phyloP scores from a whole-genome alignment of 2,329 filamentous ascomycete species.

The Pestalotiopsis sp. region DNA sequence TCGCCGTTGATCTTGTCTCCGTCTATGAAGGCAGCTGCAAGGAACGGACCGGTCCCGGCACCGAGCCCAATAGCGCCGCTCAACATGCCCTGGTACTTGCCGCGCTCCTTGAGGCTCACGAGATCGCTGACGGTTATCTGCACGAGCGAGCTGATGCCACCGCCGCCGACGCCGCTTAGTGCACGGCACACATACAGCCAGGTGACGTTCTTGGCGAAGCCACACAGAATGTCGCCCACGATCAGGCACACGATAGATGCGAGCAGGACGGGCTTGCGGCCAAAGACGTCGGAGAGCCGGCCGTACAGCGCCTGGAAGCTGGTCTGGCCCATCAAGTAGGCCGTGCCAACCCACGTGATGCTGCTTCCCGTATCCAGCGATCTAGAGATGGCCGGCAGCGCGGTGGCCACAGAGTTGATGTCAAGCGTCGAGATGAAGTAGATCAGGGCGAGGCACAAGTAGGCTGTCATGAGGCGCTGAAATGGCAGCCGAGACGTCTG shows the following conservation, averaged over 20 bases:
- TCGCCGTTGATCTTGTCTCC: constrained; percentile 16
- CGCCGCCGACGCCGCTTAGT: constrained; percentile 31
- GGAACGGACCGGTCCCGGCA: constrained; percentile 27
- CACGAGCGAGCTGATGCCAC: constrained; percentile 31
- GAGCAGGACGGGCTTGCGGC: constrained; percentile 10
- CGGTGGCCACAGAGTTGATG: constrained; percentile 23
- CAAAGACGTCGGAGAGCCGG: constrained; percentile 14
- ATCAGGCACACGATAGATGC: constrained; percentile 9
- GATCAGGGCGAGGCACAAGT: constrained; percentile 20
- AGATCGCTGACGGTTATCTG: constrained; percentile 40
- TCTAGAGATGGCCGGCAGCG: constrained; percentile 8
- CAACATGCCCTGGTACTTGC: constrained; percentile 37
- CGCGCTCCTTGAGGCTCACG: constrained; percentile 35
- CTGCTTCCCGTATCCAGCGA: constrained; percentile 2
- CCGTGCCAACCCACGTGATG: constrained; percentile 10
- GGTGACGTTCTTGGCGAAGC: constrained; percentile 25
- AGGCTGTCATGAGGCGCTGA: constrained; percentile 19
- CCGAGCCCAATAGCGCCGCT: constrained; percentile 26
- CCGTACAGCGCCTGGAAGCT: constrained; percentile 10
- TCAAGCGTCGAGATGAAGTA: constrained; percentile 22
- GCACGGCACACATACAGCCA: constrained; percentile 34
- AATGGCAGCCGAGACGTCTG: constrained; percentile 21
- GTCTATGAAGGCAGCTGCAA: constrained; percentile 20
- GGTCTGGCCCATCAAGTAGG: constrained; percentile 14
- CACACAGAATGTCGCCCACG: constrained; percentile 22